Conservation (phyloP, 768 basidiomycete species). For the Collybia mongolica region DNA sequence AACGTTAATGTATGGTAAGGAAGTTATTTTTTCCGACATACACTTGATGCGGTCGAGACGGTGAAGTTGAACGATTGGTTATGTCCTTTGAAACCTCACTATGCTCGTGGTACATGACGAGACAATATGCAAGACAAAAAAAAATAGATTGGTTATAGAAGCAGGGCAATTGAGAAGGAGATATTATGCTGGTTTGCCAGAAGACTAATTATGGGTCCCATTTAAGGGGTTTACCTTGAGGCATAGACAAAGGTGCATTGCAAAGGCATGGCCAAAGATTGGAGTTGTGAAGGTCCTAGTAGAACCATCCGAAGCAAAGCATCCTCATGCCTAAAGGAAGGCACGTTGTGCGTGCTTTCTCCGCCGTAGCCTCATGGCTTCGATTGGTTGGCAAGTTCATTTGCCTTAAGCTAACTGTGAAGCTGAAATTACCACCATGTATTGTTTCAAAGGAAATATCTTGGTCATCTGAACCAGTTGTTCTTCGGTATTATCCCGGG, state of each 20-base stretch:
- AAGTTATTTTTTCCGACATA: constrained; percentile 2
- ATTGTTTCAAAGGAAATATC: too few species aligned
- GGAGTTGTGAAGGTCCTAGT: not conserved
- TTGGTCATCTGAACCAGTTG: too few species aligned
- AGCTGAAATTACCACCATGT: too few species aligned
- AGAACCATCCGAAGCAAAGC: not conserved
- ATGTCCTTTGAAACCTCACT: constrained; percentile 12
- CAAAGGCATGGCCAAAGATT: not conserved
- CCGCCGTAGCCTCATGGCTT: not conserved
- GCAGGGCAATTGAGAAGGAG: not conserved
- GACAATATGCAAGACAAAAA: not conserved
- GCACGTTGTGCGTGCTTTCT: constrained; percentile 7
- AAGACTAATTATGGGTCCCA: not conserved
- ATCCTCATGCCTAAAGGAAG: not conserved
- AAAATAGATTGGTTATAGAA: not conserved
- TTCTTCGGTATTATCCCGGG: too few species aligned
- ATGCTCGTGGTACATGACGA: constrained; percentile 13
- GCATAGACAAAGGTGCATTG: not conserved
- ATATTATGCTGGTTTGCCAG: not conserved
- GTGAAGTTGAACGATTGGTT: constrained; percentile 3
- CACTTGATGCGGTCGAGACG: constrained; percentile 15
- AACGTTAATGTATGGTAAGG: not conserved
- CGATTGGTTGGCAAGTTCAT: not conserved
- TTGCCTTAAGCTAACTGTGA: too few species aligned
- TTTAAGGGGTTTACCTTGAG: constrained; percentile 9